Evolutionary conservation across 2,329 filamentous ascomycete species (phyloP).

Genomic region (Alternaria burnsii): DNA sequence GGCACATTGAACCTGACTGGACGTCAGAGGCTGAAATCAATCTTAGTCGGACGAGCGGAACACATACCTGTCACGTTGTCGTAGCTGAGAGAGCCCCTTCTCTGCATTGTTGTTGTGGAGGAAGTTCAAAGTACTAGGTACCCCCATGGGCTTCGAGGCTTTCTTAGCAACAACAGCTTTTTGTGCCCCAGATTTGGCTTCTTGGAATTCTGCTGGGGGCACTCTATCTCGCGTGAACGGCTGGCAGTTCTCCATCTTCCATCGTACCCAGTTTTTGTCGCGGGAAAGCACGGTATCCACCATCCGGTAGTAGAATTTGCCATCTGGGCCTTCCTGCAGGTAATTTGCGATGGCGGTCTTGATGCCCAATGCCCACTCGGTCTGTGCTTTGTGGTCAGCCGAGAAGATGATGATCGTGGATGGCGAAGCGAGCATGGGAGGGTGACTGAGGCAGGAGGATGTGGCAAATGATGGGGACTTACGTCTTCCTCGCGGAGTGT

Average conservation of each 20-base stretch:
- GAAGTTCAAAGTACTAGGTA: slow-evolving; percentile 63
- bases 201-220: slow-evolving; percentile 71
- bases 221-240: slow-evolving; percentile 81
- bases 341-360: slow-evolving; percentile 83
- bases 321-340: slow-evolving; percentile 80
- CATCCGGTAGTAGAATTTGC: slow-evolving; percentile 94
- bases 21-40: slow-evolving; percentile 34
- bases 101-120: slow-evolving; percentile 71
- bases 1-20: slow-evolving; percentile 71
- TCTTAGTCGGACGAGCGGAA: slow-evolving; percentile 37
- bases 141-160: slow-evolving; percentile 60
- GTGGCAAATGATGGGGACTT: slow-evolving; percentile 51
- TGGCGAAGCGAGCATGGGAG: slow-evolving; percentile 24
- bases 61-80: slow-evolving; percentile 64
- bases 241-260: slow-evolving; percentile 95
- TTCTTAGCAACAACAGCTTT: slow-evolving; percentile 75
- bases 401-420: slow-evolving; percentile 36
- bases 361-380: slow-evolving; percentile 84
- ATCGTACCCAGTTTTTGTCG: slow-evolving; percentile 98
- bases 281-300: slow-evolving; percentile 94
- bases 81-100: slow-evolving; percentile 73
- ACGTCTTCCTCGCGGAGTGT: slow-evolving; percentile 83
- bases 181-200: slow-evolving; percentile 71
- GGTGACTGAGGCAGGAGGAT: slow-evolving; percentile 23
- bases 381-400: slow-evolving; percentile 59